Conservation (phyloP, 306 rosid species). For the Heteromeles arbutifolia region DNA sequence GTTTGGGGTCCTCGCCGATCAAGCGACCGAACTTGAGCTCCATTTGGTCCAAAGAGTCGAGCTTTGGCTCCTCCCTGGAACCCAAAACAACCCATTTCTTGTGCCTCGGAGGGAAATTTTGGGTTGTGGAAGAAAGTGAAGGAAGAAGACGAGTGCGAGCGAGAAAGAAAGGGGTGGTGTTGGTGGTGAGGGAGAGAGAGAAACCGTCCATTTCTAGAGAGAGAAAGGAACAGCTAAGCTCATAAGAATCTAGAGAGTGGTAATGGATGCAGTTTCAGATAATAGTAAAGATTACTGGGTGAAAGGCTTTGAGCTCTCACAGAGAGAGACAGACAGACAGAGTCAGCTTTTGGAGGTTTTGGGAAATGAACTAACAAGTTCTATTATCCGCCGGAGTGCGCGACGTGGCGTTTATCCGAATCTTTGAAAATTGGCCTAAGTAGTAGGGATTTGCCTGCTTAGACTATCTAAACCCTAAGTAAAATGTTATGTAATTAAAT, state of each 20-base stretch:
- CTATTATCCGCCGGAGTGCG: constrained; percentile 9
- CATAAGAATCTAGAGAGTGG: constrained; percentile 5
- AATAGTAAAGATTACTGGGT: not conserved
- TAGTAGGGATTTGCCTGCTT: too few species aligned
- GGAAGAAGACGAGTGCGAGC: constrained; percentile 20
- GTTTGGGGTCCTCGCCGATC: constrained; percentile 90
- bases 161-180: constrained; percentile 26
- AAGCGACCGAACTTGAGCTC: constrained; percentile 89
- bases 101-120: constrained; percentile 24
- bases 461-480: too few species aligned
- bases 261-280: not conserved
- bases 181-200: constrained; percentile 34
- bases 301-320: not conserved
- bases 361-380: not conserved
- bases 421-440: too few species aligned
- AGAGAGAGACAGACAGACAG: not conserved
- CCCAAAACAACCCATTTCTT: constrained; percentile 36
- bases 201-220: constrained; percentile 47
- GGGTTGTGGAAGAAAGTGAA: constrained; percentile 22
- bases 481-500: too few species aligned
- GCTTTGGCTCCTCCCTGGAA: constrained; percentile 52
- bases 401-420: constrained; percentile 5
- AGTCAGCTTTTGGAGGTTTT: not conserved
- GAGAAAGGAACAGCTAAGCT: constrained; percentile 3
- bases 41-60: constrained; percentile 66